Percentiles rank a stretch among this genome's conserved stretches.
These are phyloP conservation scores for Trichoderma erinaceum DNA, from an alignment of 495 filamentous ascomycete species.

Conservation along the genomic window DNA sequence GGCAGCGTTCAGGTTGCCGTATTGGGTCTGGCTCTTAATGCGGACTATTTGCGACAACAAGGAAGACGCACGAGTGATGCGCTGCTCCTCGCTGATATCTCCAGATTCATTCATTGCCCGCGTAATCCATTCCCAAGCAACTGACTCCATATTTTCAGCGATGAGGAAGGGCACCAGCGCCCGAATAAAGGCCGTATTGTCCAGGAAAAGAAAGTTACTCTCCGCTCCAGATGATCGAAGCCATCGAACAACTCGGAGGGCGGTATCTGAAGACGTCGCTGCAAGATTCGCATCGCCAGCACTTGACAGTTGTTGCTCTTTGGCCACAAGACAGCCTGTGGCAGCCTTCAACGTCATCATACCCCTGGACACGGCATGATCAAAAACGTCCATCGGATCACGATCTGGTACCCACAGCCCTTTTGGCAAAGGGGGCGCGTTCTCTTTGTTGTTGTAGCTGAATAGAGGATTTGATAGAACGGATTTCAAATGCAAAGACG, in stretches of 20 bases:
- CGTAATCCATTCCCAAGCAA: constrained; percentile 39
- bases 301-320: constrained; percentile 26
- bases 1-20: constrained; percentile 29
- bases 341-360: constrained; percentile 39
- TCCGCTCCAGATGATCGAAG: constrained; percentile 44
- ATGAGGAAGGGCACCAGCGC: constrained; percentile 42
- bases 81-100: background rate
- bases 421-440: background rate
- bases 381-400: constrained; percentile 32
- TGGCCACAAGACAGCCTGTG: constrained; percentile 34
- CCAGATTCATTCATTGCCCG: constrained; percentile 21
- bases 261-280: constrained; percentile 36
- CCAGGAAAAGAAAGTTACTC: constrained; percentile 31
- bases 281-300: constrained; percentile 23
- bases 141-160: constrained; percentile 42
- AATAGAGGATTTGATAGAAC: constrained; percentile 71
- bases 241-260: constrained; percentile 42
- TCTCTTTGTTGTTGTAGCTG: constrained; percentile 19
- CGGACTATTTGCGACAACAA: constrained; percentile 22
- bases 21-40: constrained; percentile 18
- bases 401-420: background rate
- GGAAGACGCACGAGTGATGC: background rate
- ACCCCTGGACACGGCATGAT: constrained; percentile 35
- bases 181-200: constrained; percentile 25
- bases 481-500: constrained; percentile 51